Evolutionary conservation across 163 green algal species (phyloP).

Genomic region (Chlorella variabilis): DNA sequence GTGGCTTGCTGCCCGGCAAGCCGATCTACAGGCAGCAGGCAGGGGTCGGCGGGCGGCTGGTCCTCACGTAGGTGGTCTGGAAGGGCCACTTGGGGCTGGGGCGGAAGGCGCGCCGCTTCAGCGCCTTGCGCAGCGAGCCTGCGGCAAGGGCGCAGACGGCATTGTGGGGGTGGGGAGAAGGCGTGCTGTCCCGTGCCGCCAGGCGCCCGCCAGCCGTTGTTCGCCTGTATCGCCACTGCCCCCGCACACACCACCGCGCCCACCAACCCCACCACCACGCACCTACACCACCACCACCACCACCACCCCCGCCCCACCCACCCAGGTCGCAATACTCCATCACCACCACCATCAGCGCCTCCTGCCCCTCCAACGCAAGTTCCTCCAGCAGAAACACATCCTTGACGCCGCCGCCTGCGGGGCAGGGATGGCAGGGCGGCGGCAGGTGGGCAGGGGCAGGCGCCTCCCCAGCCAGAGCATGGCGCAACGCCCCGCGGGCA

Average conservation of each 20-base stretch:
- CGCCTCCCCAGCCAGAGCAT: too few species aligned
- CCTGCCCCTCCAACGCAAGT: constrained; percentile 22
- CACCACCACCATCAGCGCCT: constrained; percentile 59
- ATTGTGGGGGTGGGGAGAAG: too few species aligned
- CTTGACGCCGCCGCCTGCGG: constrained; percentile 37
- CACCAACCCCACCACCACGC: not conserved
- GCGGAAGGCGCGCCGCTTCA: constrained; percentile 53
- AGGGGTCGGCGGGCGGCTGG: too few species aligned
- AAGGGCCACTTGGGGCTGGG: constrained; percentile 52
- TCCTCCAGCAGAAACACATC: constrained; percentile 48
- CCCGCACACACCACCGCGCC: too few species aligned
- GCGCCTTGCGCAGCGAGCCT: constrained; percentile 49
- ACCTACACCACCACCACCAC: not conserved
- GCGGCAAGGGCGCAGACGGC: not conserved
- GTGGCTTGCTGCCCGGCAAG: too few species aligned
- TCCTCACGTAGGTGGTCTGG: constrained; percentile 56
- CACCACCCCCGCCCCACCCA: not conserved
- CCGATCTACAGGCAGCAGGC: too few species aligned
- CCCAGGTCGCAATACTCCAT: constrained; percentile 72
- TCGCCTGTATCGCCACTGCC: too few species aligned
- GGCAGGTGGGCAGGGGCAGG: not conserved
- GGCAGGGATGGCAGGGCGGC: too few species aligned
- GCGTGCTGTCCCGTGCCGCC: too few species aligned
- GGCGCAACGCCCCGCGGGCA: too few species aligned
- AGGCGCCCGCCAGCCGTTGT: too few species aligned